phyloP scores from a whole-genome alignment of 108 stramenopile species.

The Cafeteria roenbergensis region DNA sequence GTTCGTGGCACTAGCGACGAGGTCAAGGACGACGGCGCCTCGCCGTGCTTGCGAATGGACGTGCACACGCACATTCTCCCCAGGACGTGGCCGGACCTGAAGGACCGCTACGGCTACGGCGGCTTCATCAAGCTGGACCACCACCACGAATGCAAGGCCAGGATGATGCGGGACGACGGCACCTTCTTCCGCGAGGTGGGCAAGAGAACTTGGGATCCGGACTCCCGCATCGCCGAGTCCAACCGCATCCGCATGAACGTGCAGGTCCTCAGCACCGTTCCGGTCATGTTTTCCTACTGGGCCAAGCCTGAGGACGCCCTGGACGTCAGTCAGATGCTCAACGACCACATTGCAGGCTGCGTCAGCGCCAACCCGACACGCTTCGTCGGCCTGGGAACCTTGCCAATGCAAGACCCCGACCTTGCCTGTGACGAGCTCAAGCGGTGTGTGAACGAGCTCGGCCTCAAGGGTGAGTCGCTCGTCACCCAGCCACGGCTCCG shows the following conservation, averaged over 20 bases:
- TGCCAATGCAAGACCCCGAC: slow-evolving; percentile 22
- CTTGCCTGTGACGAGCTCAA: slow-evolving; percentile 16
- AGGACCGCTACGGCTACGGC: slow-evolving; percentile 15
- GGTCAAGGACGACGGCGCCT: background rate
- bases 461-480: no score
- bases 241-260: background rate
- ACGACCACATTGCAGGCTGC: slow-evolving; percentile 20
- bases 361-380: slow-evolving; percentile 5
- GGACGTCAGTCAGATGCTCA: slow-evolving; percentile 12
- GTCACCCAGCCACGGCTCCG: no score
- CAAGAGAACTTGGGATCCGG: background rate
- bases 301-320: slow-evolving; percentile 15
- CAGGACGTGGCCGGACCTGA: slow-evolving; percentile 13
- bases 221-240: no score
- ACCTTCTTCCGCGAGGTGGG: slow-evolving; percentile 5
- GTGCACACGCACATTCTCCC: slow-evolving; percentile 23
- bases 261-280: slow-evolving; percentile 20
- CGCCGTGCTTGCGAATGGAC: slow-evolving; percentile 3
- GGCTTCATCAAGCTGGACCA: slow-evolving; percentile 17
- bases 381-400: slow-evolving; percentile 18
- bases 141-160: slow-evolving; percentile 7
- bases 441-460: slow-evolving; percentile 16
- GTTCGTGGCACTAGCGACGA: no score
- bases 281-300: slow-evolving; percentile 21
- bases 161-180: slow-evolving; percentile 2